Evolutionary conservation across 441 rosid species (phyloP).

Genomic region (Adansonia gregorii): DNA sequence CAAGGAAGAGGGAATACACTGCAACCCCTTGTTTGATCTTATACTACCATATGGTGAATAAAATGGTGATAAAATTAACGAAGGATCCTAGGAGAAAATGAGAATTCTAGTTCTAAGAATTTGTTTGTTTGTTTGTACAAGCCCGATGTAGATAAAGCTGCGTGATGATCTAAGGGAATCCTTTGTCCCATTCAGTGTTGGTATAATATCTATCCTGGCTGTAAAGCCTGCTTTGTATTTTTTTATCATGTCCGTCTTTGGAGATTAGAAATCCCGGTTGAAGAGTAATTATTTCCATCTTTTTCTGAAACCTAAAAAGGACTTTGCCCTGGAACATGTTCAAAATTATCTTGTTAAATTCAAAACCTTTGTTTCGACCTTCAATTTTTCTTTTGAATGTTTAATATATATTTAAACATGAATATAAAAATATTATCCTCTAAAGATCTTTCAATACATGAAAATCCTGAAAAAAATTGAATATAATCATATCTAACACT

Average conservation of each 20-base stretch:
- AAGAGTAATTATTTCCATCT: not conserved
- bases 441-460: no score
- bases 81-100: slow-evolving; percentile 25
- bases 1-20: slow-evolving; percentile 29
- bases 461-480: no score
- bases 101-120: slow-evolving; percentile 10
- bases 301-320: not conserved
- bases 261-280: not conserved
- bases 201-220: not conserved
- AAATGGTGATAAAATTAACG: slow-evolving; percentile 28
- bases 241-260: not conserved
- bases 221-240: not conserved
- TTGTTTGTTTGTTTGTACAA: not conserved
- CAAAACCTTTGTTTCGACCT: not conserved
- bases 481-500: no score
- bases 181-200: slow-evolving; percentile 7
- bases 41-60: slow-evolving; percentile 27
- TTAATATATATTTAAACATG: no score
- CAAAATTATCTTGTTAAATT: not conserved
- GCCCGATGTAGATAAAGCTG: not conserved
- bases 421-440: no score
- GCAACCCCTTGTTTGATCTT: slow-evolving; percentile 21
- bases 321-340: not conserved
- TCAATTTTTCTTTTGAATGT: no score
- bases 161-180: not conserved